These are phyloP conservation scores for Orbilia brochopaga DNA, from an alignment of 2,329 filamentous ascomycete genomes.

Conservation along the genomic window DNA sequence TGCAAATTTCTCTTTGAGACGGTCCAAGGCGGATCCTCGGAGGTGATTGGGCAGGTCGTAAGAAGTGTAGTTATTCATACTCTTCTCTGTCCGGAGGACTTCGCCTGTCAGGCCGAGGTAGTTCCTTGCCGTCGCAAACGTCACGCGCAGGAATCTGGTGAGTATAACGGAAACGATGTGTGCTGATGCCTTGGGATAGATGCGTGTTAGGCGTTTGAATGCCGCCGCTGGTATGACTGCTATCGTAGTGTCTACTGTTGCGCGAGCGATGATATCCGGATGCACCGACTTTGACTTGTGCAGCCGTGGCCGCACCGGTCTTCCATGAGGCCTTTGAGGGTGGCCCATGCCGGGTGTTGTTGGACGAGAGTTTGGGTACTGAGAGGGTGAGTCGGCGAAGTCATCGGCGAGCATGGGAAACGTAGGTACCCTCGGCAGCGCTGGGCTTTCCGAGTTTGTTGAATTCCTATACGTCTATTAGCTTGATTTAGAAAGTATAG, in stretches of 20 bases:
- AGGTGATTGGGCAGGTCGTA: constrained; percentile 91
- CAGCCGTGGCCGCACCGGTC: constrained; percentile 57
- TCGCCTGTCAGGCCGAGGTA: constrained; percentile 92
- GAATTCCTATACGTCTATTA: constrained; percentile 3
- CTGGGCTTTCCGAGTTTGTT: constrained; percentile 51
- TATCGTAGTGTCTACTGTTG: constrained; percentile 95
- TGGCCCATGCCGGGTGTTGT: constrained; percentile 56
- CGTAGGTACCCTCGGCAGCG: constrained; percentile 71
- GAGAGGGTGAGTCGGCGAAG: constrained; percentile 53
- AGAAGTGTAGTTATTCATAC: constrained; percentile 90
- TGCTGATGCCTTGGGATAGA: constrained; percentile 93
- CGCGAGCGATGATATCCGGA: constrained; percentile 94
- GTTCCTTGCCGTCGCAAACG: constrained; percentile 88
- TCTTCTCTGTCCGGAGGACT: constrained; percentile 87
- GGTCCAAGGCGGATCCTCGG: constrained; percentile 78
- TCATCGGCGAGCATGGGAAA: constrained; percentile 69
- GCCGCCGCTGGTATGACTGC: constrained; percentile 97
- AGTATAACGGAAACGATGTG: constrained; percentile 98
- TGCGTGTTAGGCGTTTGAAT: constrained; percentile 86
- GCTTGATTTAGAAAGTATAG: background rate
- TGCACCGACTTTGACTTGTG: constrained; percentile 75
- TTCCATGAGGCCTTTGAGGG: constrained; percentile 13
- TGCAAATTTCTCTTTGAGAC: constrained; percentile 90
- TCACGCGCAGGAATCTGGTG: constrained; percentile 91
- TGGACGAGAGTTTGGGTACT: constrained; percentile 57